Evolutionary conservation across 1,139 yeast species (phyloP).

Genomic region (Nakaseomyces nivariensis): DNA sequence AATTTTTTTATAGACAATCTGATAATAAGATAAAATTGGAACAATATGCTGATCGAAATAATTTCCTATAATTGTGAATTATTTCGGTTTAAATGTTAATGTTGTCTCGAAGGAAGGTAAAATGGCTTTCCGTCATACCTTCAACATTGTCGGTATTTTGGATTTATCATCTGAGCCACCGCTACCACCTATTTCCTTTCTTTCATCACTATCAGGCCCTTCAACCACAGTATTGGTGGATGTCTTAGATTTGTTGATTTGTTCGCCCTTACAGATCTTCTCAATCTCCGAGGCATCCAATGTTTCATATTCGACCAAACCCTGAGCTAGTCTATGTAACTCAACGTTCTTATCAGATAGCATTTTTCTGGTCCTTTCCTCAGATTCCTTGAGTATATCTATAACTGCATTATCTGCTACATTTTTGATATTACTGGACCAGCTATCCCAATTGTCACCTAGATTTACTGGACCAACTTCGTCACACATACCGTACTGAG

Average conservation of each 20-base stretch:
- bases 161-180: slow-evolving; percentile 17
- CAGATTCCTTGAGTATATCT: slow-evolving; percentile 60
- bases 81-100: not conserved
- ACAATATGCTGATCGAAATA: not conserved
- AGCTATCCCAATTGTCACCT: slow-evolving; percentile 82
- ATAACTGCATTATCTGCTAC: slow-evolving; percentile 90
- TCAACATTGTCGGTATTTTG: slow-evolving; percentile 26
- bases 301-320: slow-evolving; percentile 90
- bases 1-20: too few relatives aligned
- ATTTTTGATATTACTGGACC: slow-evolving; percentile 85
- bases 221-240: slow-evolving; percentile 74
- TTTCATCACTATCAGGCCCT: slow-evolving; percentile 35
- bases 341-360: slow-evolving; percentile 57
- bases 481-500: slow-evolving; percentile 93
- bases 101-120: too few relatives aligned
- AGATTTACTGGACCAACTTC: slow-evolving; percentile 85
- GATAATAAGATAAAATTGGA: not conserved
- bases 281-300: slow-evolving; percentile 87
- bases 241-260: slow-evolving; percentile 54
- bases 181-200: slow-evolving; percentile 24
- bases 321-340: slow-evolving; percentile 81
- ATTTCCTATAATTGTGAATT: not conserved
- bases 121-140: slow-evolving; percentile 13
- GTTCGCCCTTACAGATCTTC: slow-evolving; percentile 69
- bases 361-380: slow-evolving; percentile 64